phyloP scores from a whole-genome alignment of 805 yeast species.

The Tetrapisispora iriomotensis region DNA sequence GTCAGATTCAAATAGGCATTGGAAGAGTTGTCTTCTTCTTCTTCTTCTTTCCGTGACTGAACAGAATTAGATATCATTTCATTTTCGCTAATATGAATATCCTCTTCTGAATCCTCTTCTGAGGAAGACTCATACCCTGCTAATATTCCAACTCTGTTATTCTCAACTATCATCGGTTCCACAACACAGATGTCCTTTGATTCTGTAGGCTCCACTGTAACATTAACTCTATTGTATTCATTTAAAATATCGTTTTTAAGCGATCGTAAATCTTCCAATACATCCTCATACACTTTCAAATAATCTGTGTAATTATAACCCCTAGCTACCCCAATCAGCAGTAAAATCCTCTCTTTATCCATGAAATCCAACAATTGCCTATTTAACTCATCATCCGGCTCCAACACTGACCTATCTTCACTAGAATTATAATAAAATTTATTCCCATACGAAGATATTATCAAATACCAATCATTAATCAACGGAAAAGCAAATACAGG shows the following conservation, averaged over 20 bases:
- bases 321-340: constrained; percentile 19
- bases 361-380: constrained; percentile 18
- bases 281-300: constrained; percentile 11
- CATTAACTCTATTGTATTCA: background rate
- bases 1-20: constrained; percentile 8
- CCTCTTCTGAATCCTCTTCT: constrained; percentile 9
- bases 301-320: constrained; percentile 11
- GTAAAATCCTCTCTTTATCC: constrained; percentile 21
- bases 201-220: background rate
- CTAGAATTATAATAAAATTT: constrained; percentile 32
- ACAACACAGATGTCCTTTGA: background rate
- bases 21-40: constrained; percentile 6
- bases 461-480: constrained; percentile 33
- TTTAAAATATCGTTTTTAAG: constrained; percentile 9
- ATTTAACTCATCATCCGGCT: constrained; percentile 27
- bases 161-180: background rate
- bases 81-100: constrained; percentile 1
- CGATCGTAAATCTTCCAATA: constrained; percentile 10
- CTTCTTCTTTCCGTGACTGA: constrained; percentile 5
- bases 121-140: constrained; percentile 17
- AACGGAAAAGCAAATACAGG: constrained; percentile 14
- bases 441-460: constrained; percentile 34
- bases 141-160: constrained; percentile 6
- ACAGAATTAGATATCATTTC: background rate
- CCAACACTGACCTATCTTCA: constrained; percentile 23